A percentile compares a stretch with the other conserved stretches of the same genome.
Conservation (phyloP, 176 grass and related monocot genomes). For the Luzula sylvatica region DNA sequence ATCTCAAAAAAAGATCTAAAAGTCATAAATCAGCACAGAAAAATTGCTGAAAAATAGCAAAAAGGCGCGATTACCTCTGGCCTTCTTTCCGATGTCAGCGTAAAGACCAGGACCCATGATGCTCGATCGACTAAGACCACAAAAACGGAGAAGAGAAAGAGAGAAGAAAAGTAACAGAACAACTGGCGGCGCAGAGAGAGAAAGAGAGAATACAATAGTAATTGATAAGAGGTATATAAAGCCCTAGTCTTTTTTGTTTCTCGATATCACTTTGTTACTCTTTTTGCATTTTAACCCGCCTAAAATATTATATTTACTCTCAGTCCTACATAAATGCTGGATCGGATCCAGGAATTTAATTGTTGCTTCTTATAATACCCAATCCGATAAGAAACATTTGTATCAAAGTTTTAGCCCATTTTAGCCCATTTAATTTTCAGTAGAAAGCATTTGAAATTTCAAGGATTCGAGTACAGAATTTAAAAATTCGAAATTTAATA, state of each 20-base stretch:
- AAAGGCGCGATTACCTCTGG: conserved; percentile 20
- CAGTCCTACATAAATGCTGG: no score
- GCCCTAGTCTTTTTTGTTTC: not conserved
- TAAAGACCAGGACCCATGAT: conserved; percentile 45
- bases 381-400: no score
- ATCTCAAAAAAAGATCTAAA: not conserved
- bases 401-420: no score
- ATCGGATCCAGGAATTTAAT: no score
- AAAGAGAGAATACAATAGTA: not conserved
- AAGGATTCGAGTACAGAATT: no score
- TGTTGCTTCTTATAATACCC: no score
- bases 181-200: not conserved
- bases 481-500: no score
- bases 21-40: not conserved
- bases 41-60: not conserved
- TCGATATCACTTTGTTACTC: no score
- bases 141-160: not conserved
- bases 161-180: not conserved
- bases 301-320: no score
- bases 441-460: no score
- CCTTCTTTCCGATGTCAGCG: conserved; percentile 38
- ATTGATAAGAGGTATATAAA: not conserved
- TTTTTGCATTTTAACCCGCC: no score
- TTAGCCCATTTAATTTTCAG: no score
- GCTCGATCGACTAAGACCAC: not conserved